These are phyloP conservation scores for Tetragonia tetragonoides DNA, from an alignment of 148 eudicot genomes.

Conservation along the genomic window DNA sequence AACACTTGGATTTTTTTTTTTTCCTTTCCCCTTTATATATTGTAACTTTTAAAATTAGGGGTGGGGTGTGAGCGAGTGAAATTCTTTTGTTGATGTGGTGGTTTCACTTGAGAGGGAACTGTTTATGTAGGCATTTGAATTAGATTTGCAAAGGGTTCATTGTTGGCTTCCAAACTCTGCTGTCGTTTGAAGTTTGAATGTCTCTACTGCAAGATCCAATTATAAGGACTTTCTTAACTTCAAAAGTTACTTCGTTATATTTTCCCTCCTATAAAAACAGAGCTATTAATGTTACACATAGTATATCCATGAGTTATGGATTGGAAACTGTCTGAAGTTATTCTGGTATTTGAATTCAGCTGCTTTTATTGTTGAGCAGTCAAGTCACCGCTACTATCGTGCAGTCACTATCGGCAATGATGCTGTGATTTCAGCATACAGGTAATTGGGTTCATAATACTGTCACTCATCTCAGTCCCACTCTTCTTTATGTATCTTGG, in stretches of 20 bases:
- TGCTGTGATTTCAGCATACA: conserved; percentile 94
- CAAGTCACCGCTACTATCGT: conserved; percentile 84
- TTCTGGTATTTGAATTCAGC: conserved; percentile 86
- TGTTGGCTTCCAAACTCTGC: no score
- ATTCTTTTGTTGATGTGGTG: no score
- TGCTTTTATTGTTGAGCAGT: conserved; percentile 99
- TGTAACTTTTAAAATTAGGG: no score
- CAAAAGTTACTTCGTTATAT: not conserved
- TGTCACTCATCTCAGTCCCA: not conserved
- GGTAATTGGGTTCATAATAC: conserved; percentile 30
- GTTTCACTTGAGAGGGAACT: no score
- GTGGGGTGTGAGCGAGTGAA: no score
- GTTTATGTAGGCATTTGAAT: no score
- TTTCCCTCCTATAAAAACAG: not conserved
- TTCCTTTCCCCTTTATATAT: no score
- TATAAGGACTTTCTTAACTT: not conserved
- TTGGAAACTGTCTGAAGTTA: conserved; percentile 57
- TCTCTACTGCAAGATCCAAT: not conserved
- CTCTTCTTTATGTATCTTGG: not conserved
- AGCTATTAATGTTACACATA: not conserved
- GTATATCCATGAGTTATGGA: conserved; percentile 23
- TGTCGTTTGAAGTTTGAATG: not conserved
- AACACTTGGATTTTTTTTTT: no score
- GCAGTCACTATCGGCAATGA: conserved; percentile 84
- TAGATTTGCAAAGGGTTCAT: no score